These are phyloP conservation scores for Pholiota adiposa DNA, from an alignment of 1,284 basidiomycete species.

Conservation along the genomic window DNA sequence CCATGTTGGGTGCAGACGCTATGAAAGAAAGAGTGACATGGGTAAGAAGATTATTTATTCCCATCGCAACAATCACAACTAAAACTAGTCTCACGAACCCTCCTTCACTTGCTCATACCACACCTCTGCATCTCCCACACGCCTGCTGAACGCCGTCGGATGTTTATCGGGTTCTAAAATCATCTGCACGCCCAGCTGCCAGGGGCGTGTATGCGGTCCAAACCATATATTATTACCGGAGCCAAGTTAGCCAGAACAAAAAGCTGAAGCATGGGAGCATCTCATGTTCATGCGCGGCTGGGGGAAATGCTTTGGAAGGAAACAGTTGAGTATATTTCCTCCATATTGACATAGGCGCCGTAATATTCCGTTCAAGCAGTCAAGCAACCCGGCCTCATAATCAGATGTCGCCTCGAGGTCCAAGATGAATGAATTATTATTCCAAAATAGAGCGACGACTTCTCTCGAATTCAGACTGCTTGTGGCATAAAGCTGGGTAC, in stretches of 20 bases:
- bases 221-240: neutral
- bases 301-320: neutral
- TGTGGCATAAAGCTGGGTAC: neutral
- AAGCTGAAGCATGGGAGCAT: neutral
- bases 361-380: neutral
- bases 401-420: no score
- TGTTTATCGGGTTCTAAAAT: neutral
- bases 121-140: neutral
- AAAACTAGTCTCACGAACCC: constrained; percentile 3
- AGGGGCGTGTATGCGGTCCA: neutral
- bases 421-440: no score
- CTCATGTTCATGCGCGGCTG: neutral
- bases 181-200: neutral
- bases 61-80: constrained; percentile 11
- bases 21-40: constrained; percentile 3
- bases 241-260: neutral
- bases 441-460: neutral
- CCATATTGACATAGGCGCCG: neutral
- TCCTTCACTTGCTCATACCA: neutral
- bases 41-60: constrained; percentile 3
- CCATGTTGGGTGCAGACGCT: constrained; percentile 8
- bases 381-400: no score
- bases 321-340: neutral
- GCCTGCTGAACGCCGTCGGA: neutral
- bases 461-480: neutral